Evolutionary conservation across 2,329 filamentous ascomycete species (phyloP).

Genomic region (Clarireedia paspali): DNA sequence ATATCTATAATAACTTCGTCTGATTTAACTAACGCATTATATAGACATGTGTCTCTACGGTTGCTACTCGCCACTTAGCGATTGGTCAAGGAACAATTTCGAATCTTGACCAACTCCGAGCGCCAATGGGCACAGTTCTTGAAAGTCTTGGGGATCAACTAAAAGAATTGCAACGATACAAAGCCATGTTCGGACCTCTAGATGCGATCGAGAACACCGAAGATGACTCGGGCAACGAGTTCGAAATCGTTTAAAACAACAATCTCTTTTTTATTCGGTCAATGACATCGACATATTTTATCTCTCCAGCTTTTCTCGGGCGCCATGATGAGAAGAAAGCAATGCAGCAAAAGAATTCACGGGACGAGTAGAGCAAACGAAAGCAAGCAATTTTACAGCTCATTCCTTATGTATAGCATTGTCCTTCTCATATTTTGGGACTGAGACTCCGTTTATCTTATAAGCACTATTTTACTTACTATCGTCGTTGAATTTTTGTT

Average conservation of each 20-base stretch:
- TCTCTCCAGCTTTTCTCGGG: too few species aligned
- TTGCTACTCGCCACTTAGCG: constrained; percentile 72
- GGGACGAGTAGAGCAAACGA: too few species aligned
- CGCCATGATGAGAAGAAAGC: too few species aligned
- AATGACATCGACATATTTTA: too few species aligned
- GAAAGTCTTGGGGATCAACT: constrained; percentile 52
- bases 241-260: neutral
- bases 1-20: neutral
- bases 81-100: constrained; percentile 56
- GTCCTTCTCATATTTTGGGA: neutral
- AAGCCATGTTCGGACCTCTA: constrained; percentile 25
- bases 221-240: neutral
- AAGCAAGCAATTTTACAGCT: neutral
- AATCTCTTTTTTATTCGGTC: too few species aligned
- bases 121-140: constrained; percentile 69
- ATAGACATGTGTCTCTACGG: constrained; percentile 73
- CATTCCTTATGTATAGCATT: neutral
- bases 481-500: neutral
- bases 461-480: neutral
- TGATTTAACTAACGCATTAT: constrained; percentile 13
- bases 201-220: neutral
- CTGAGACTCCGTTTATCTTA: neutral
- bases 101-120: constrained; percentile 64
- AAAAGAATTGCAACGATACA: constrained; percentile 56
- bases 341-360: too few species aligned